phyloP scores from a whole-genome alignment of 768 basidiomycete genomes.

The Rhodotorula babjevae region DNA sequence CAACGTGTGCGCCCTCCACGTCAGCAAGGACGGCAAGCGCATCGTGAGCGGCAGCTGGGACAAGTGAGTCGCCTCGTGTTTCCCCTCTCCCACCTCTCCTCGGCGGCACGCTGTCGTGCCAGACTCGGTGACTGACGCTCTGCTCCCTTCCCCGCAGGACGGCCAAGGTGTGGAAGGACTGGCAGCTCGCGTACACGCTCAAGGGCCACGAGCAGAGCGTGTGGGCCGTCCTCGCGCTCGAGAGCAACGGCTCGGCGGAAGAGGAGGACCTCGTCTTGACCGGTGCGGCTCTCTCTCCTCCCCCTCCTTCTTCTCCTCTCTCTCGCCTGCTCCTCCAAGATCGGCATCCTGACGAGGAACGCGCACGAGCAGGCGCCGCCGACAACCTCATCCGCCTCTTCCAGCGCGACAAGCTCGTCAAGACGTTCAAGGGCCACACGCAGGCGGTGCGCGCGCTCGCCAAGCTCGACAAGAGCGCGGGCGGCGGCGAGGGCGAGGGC shows the following conservation, averaged over 20 bases:
- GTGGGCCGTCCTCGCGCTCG: conserved; percentile 79
- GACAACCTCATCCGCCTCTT: conserved; percentile 91
- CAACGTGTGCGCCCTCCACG: conserved; percentile 81
- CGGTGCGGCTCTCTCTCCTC: conserved; percentile 54
- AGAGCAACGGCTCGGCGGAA: conserved; percentile 40
- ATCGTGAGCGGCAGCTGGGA: conserved; percentile 98
- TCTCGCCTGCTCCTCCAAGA: not conserved
- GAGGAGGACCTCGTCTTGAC: conserved; percentile 71
- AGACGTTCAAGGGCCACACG: conserved; percentile 76
- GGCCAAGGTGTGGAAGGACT: conserved; percentile 66
- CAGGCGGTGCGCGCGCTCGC: conserved; percentile 82
- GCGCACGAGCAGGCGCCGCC: conserved; percentile 65
- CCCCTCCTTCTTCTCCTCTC: too few relatives aligned
- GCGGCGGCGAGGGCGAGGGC: conserved; percentile 34
- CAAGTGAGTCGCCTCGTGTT: conserved; percentile 57
- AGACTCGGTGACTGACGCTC: not conserved
- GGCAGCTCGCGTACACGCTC: conserved; percentile 73
- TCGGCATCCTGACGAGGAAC: not conserved
- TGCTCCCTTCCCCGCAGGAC: conserved; percentile 55
- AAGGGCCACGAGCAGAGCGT: conserved; percentile 85
- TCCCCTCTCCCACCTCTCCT: not conserved
- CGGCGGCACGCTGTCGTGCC: too few relatives aligned
- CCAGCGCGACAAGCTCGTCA: conserved; percentile 62
- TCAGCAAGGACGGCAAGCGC: conserved; percentile 58
- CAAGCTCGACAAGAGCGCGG: conserved; percentile 63